These are phyloP conservation scores for Dissophora ornata DNA, from an alignment of 192 early-diverging fungal species.

Conservation along the genomic window DNA sequence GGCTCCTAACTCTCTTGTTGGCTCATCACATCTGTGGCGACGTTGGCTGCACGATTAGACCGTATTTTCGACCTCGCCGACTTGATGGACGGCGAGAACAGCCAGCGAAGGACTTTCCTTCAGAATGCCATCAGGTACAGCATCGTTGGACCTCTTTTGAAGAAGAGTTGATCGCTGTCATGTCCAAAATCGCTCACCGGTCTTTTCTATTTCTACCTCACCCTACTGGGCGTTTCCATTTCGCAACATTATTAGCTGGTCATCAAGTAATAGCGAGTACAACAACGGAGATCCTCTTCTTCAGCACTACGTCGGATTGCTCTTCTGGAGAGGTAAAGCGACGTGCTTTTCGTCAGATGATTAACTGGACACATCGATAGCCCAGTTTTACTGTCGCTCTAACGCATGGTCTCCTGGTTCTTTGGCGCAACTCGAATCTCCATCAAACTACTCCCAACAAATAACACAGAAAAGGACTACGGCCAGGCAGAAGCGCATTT, in stretches of 20 bases:
- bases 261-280: slow-evolving; percentile 64
- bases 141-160: too few relatives aligned
- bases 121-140: slow-evolving; percentile 64
- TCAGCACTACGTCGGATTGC: slow-evolving; percentile 77
- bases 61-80: slow-evolving; percentile 53
- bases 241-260: slow-evolving; percentile 70
- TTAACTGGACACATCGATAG: too few relatives aligned
- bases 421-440: too few relatives aligned
- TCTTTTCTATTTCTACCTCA: background rate
- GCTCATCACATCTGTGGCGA: too few relatives aligned
- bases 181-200: too few relatives aligned
- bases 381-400: too few relatives aligned
- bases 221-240: too few relatives aligned
- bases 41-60: slow-evolving; percentile 13
- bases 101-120: slow-evolving; percentile 62
- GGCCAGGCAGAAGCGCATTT: slow-evolving; percentile 89
- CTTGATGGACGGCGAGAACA: slow-evolving; percentile 39
- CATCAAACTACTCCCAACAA: too few relatives aligned
- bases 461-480: slow-evolving; percentile 79
- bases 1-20: too few relatives aligned
- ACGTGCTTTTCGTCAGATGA: background rate
- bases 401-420: too few relatives aligned
- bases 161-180: too few relatives aligned
- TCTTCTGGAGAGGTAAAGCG: slow-evolving; percentile 71
- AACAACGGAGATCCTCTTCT: slow-evolving; percentile 74